Evolutionary conservation across 1,284 basidiomycete genomes (phyloP).

Genomic region (Gymnopus androsaceus): DNA sequence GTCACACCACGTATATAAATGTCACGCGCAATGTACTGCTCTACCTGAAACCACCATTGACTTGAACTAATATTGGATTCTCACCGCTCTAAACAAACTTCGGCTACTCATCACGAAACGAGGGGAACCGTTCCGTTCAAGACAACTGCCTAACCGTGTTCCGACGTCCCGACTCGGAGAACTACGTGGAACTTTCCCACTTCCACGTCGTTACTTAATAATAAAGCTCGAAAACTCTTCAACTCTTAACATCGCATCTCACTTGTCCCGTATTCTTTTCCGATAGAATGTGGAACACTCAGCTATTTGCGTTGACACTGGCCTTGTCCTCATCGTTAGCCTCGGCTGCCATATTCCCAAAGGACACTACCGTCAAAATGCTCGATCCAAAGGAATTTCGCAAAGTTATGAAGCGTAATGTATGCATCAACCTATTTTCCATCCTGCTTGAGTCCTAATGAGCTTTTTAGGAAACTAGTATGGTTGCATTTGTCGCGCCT

Average conservation of each 20-base stretch:
- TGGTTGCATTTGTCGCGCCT: constrained; percentile 89
- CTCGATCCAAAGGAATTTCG: constrained; percentile 75
- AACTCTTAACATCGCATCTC: not conserved
- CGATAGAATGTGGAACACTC: constrained; percentile 14
- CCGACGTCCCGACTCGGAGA: constrained; percentile 7
- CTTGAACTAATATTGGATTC: too few species aligned
- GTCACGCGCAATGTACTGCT: too few species aligned
- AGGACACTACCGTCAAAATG: constrained; percentile 72
- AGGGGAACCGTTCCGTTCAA: not conserved
- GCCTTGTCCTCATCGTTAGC: constrained; percentile 51
- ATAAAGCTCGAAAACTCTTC: too few species aligned
- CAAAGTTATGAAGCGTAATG: constrained; percentile 74
- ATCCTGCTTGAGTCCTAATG: not conserved
- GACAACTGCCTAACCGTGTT: not conserved
- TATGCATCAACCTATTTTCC: constrained; percentile 37
- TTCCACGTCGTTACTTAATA: not conserved
- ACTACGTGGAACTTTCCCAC: constrained; percentile 3
- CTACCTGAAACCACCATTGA: too few species aligned
- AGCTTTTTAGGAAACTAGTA: constrained; percentile 57
- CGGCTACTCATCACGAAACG: not conserved
- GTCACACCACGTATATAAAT: too few species aligned
- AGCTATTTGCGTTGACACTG: constrained; percentile 38
- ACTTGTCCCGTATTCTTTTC: not conserved
- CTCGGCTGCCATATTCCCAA: constrained; percentile 74
- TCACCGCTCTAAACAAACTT: too few species aligned